A percentile compares a stretch with the other conserved stretches of the same genome.
phyloP scores from a whole-genome alignment of 129 eudicot genomes.

The Gnaphalium uliginosum region DNA sequence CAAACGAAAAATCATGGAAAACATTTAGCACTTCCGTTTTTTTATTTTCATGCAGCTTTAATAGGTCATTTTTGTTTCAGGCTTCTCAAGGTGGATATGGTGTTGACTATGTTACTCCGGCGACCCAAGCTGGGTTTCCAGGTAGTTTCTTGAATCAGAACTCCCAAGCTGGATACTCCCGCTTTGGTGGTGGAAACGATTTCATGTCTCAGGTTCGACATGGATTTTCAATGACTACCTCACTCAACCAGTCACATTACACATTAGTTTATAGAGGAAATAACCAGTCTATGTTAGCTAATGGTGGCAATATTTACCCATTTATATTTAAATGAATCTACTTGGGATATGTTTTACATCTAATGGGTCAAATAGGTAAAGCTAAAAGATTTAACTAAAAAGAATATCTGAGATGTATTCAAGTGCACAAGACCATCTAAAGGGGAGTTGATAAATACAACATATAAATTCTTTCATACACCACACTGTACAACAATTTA shows the following conservation, averaged over 20 bases:
- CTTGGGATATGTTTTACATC: neutral
- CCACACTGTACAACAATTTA: too few relatives aligned
- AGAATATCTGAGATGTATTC: too few relatives aligned
- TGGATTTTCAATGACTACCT: neutral
- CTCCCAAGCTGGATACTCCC: constrained; percentile 95
- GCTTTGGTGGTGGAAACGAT: constrained; percentile 85
- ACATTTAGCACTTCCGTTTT: neutral
- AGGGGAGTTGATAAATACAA: too few relatives aligned
- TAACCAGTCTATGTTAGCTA: neutral
- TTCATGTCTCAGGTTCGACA: constrained; percentile 93
- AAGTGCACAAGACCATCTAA: too few relatives aligned
- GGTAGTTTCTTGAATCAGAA: constrained; percentile 84
- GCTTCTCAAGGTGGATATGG: constrained; percentile 98
- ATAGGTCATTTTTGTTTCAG: constrained; percentile 35
- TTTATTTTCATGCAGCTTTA: neutral
- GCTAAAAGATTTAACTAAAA: neutral
- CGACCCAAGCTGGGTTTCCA: constrained; percentile 84
- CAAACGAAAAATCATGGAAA: neutral
- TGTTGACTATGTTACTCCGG: constrained; percentile 59
- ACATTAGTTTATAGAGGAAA: neutral
- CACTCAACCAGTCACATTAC: neutral
- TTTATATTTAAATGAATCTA: neutral
- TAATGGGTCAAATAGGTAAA: neutral
- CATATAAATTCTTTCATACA: too few relatives aligned
- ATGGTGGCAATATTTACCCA: neutral